These are phyloP conservation scores for Parachaetomium inaequale DNA, from an alignment of 495 filamentous ascomycete genomes.

Conservation along the genomic window DNA sequence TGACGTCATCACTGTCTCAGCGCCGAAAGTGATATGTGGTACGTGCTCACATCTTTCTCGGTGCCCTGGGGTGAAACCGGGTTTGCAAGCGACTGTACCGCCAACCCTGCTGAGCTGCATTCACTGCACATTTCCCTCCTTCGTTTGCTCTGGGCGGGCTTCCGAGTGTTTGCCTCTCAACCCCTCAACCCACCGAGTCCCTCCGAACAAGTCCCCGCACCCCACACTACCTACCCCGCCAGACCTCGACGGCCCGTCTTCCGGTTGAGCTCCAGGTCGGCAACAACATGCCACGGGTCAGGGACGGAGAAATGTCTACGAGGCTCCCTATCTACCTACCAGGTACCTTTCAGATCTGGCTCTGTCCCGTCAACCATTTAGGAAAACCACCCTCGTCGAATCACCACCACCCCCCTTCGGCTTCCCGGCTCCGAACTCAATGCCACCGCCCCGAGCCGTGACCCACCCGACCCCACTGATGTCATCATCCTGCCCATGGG, in stretches of 20 bases:
- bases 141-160: not conserved
- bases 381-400: not conserved
- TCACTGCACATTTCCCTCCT: not conserved
- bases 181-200: not conserved
- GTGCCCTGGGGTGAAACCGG: too few species aligned
- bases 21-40: too few species aligned
- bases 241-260: not conserved
- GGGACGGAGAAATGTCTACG: not conserved
- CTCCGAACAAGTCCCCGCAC: not conserved
- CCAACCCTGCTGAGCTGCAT: not conserved
- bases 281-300: too few species aligned
- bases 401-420: not conserved
- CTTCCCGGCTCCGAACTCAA: not conserved
- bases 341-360: too few species aligned
- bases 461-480: conserved; percentile 6
- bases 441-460: not conserved
- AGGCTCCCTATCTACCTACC: not conserved
- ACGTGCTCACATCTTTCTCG: too few species aligned
- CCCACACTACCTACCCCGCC: not conserved
- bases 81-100: too few species aligned
- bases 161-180: not conserved
- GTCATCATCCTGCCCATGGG: not conserved
- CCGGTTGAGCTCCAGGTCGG: not conserved
- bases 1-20: too few species aligned
- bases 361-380: too few species aligned